Base-by-base conservation (phyloP, 495 filamentous ascomycete genomes). In the Talaromyces borbonicus region DNA sequence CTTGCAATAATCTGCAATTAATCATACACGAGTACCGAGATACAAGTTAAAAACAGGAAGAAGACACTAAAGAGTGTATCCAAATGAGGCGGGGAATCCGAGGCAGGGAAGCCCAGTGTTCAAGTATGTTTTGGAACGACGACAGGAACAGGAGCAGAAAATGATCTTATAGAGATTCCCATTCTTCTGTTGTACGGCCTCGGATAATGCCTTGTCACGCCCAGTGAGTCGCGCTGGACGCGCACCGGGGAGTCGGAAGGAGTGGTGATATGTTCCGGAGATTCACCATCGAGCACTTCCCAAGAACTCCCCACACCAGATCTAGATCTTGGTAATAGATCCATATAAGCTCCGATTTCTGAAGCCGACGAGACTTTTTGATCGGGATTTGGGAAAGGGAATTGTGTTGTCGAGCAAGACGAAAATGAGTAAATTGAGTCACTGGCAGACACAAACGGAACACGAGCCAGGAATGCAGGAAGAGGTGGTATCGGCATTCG, bases 381-480 rank as follows among this genome's bases (percentile, higher is more conserved):
- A n/a, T 11, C 15, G 16, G 1, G 12, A 27, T 16, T 25, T 8
- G 14, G 11, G 14, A n/a, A 12, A 11, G 22, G 24, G n/a, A 39
- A 36, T 16, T 36, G 30, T 8, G 24, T 20, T n/a, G n/a, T n/a
- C n/a, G n/a, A n/a, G 9, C 33, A 48, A 3, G 24, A 37, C 14
- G 45, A 47, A n/a, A 36, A 48, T 12, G 46, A 48, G 18, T 48
- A 48, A 8, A 48, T 48, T 11, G 46, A 48, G 15, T 48, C 46
- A 15, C 46, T 48, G 46, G 40, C 24, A 1, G 46, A 48, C 7
- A 36, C 30, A 9, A 33, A 25, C 16, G 41, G 41, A 25, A 44
- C 32, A 32, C 43, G 43, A 46, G 43, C 30, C 22, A 36, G 33
- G 30, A 46, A 46, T 8, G 30, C 30, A 20, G 30, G 31, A 16